Conservation (phyloP, 2,329 filamentous ascomycete species). For the Diplodia intermedia region DNA sequence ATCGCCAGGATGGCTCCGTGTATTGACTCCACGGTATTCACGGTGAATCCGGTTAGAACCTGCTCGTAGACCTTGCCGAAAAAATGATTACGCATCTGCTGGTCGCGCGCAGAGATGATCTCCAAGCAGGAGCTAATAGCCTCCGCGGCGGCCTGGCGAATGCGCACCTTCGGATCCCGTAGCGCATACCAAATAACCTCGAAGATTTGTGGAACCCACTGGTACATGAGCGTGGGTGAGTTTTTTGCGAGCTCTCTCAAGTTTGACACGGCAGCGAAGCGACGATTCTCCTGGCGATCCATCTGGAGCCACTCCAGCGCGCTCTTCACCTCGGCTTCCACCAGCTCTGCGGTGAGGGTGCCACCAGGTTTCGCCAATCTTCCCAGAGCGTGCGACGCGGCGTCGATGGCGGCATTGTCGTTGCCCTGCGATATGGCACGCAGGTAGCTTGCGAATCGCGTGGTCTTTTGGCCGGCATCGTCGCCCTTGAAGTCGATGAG, state of each 20-base stretch:
- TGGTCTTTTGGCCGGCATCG: conserved; percentile 91
- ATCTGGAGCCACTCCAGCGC: conserved; percentile 97
- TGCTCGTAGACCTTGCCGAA: conserved; percentile 92
- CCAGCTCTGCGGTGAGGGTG: conserved; percentile 90
- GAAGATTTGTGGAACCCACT: conserved; percentile 93
- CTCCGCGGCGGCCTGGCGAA: conserved; percentile 88
- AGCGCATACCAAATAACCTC: conserved; percentile 96
- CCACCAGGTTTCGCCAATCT: conserved; percentile 91
- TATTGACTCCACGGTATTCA: conserved; percentile 82
- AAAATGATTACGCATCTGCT: conserved; percentile 83
- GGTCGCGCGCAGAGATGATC: conserved; percentile 92
- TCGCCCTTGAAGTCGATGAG: conserved; percentile 97
- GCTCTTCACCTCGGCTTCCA: conserved; percentile 95
- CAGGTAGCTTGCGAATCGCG: conserved; percentile 89
- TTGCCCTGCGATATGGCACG: conserved; percentile 87
- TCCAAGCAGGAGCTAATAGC: conserved; percentile 94
- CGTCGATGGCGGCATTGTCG: conserved; percentile 88
- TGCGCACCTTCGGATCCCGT: conserved; percentile 86
- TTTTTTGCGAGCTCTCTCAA: conserved; percentile 89
- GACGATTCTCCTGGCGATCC: conserved; percentile 88
- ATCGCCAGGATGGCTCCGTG: conserved; percentile 94
- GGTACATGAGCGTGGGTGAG: conserved; percentile 93
- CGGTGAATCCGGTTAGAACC: conserved; percentile 75
- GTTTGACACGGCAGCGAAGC: conserved; percentile 91
- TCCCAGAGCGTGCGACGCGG: conserved; percentile 86